Conservation (phyloP, 2,329 filamentous ascomycete species). For the Pochonia chlamydosporia region DNA sequence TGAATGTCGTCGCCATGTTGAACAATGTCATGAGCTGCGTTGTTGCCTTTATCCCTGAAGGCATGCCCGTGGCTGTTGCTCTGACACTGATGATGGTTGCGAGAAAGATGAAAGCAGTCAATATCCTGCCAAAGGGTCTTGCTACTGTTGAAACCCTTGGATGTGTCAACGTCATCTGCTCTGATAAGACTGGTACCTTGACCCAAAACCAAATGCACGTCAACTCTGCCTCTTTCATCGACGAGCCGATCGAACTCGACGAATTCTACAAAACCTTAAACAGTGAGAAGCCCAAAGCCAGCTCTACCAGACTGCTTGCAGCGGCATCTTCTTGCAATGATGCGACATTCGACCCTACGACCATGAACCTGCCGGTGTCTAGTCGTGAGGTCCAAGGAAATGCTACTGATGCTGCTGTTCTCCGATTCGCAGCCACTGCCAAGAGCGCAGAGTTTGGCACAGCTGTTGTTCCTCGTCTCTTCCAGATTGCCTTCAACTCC, state of each 20-base stretch:
- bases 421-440: constrained; percentile 29
- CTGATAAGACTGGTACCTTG: constrained; percentile 36
- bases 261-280: constrained; percentile 18
- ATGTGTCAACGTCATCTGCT: constrained; percentile 38
- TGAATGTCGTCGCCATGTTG: constrained; percentile 37
- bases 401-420: constrained; percentile 36
- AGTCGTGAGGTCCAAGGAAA: constrained; percentile 33
- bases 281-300: constrained; percentile 9
- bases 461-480: constrained; percentile 20
- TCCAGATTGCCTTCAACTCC: constrained; percentile 43
- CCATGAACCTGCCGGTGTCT: constrained; percentile 26
- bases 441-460: constrained; percentile 14
- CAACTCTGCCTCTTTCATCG: constrained; percentile 30
- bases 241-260: constrained; percentile 20
- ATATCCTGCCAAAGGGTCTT: constrained; percentile 35
- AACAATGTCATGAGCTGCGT: constrained; percentile 40
- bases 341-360: constrained; percentile 33
- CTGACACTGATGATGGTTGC: constrained; percentile 37
- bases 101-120: constrained; percentile 34
- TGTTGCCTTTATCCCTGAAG: constrained; percentile 34
- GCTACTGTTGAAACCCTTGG: constrained; percentile 37
- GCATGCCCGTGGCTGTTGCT: constrained; percentile 32
- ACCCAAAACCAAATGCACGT: constrained; percentile 41
- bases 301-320: constrained; percentile 18
- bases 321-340: constrained; percentile 35